Evolutionary conservation across 1,284 basidiomycete species (phyloP), one percentile per base, ranked within the genome.

Genomic region (Xerocomus minutiporus): DNA sequence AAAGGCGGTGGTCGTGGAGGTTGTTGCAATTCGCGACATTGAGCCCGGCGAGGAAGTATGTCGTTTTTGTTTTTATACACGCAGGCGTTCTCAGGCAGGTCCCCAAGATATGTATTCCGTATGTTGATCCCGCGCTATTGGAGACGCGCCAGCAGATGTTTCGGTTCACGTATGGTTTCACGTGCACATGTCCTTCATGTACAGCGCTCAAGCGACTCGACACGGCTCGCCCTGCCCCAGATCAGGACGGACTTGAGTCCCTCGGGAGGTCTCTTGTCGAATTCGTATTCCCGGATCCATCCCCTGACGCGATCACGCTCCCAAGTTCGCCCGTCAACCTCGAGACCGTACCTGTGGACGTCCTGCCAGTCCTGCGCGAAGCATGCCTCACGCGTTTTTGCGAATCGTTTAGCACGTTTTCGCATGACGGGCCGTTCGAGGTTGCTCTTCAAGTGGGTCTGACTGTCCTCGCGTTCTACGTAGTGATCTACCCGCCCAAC

Each of bases 81-180:
- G 15, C 36, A 8, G 28, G 20, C 25, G 52, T 26, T 32, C 52
- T 51, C 41, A 44, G 40, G 46, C 49, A 26, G 36, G 25, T 29
- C 51, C 42, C 8, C 28, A 34, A 90, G 87, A 77, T 89, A 46
- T 83, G 77, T 48, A 73, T 90, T 28, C 80, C 87, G 4, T 91
- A 91, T 61, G 68, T 88, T 40, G 88, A 91, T 61, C 87, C 87
- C 12, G 88, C 86, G 8, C 72, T 89, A 9, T 68, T 79, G 36
- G 75, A 83, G 57, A 75, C 78, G 8, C 81, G 86, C 4, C 75
- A 78, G 51, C 74, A 80, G 34, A 79, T 82, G 26, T 75, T 88
- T 36, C 71, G 75, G 39, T 63, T 75, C 28, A 82, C 80, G 11
- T 89, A 90, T 59, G 84, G 82, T 11, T 90, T 91, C 66, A 69